Conservation (phyloP, 768 basidiomycete genomes). For the Rhodotorula babjevae region DNA sequence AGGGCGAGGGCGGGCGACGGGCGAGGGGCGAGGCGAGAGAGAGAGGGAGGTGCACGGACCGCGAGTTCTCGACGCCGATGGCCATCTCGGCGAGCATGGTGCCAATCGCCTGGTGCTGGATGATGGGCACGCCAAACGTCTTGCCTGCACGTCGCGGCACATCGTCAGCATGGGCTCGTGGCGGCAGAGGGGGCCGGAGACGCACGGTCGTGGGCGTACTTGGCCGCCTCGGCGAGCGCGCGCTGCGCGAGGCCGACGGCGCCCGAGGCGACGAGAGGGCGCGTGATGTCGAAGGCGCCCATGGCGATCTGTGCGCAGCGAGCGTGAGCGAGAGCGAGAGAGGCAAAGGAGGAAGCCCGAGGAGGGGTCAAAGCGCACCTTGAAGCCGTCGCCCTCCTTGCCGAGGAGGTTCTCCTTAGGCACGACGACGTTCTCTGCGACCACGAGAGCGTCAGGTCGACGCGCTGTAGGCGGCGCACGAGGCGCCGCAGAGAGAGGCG, state of each 20-base stretch:
- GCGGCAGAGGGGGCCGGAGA: too few relatives aligned
- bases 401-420: conserved; percentile 47
- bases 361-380: conserved; percentile 31
- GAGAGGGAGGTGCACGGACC: neutral
- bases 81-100: conserved; percentile 51
- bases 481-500: too few relatives aligned
- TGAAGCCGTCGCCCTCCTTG: conserved; percentile 39
- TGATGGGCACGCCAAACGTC: conserved; percentile 50
- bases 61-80: conserved; percentile 42
- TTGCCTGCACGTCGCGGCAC: conserved; percentile 12
- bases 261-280: conserved; percentile 49
- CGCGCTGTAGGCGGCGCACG: too few relatives aligned
- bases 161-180: rapidly evolving
- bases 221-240: conserved; percentile 48
- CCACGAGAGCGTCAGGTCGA: too few relatives aligned
- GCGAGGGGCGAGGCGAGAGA: too few relatives aligned
- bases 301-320: conserved; percentile 44
- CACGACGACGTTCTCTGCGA: conserved; percentile 35
- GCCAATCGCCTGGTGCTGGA: conserved; percentile 49
- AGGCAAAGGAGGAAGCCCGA: too few relatives aligned
- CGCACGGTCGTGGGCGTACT: conserved; percentile 48
- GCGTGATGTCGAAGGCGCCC: conserved; percentile 50
- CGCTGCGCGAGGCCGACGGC: conserved; percentile 49
- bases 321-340: neutral
- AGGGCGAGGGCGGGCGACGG: neutral